Base-by-base conservation (phyloP, 495 filamentous ascomycete species). In the Penicillium canescens region DNA sequence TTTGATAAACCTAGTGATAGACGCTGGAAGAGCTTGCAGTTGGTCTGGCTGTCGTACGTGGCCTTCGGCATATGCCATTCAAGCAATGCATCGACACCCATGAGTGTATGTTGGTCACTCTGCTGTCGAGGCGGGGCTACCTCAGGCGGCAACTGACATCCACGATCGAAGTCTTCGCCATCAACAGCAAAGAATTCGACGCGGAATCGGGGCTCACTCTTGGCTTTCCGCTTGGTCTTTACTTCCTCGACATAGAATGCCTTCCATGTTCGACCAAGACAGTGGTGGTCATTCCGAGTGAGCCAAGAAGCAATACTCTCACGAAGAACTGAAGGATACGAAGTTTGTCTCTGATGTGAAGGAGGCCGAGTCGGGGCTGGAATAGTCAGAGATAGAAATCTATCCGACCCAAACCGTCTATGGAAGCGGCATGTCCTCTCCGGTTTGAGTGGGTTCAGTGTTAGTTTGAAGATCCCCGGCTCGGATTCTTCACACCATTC, bases 171-270 rank as follows among this genome's bases (percentile, higher is more conserved):
- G 44, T 76, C 75, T 14, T 59, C 35, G 1, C 80, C 81, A 47
- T 78, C 67, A 28, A 78, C 64, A 12, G 82, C 82, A 55, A 86
- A 84, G 44, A 84, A 71, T 23, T 80, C 76, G 1, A 84, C 68
- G 6, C 70, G 66, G 50, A 75, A 75, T 3, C 63, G 65, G 34
- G 60, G 64, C 33, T 67, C 60, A 0, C 16, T 51, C 46, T 56
- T 66, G 13, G 39, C 10, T 45, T 70, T 71, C 6, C 61, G 66
- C 46, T 76, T 78, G 3, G 43, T 61, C 33, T 68, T 69, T 11
- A 72, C 66, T 26, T 76, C 69, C 46, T 77, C 77, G 13, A 77
- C 63, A 43, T 61, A 79, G 40, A 78, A 80, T 0, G 77, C 68
- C n/a, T 67, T 66, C 78, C 79, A 82, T 12, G 38, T 69, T 24